Evolutionary conservation across 2,329 filamentous ascomycete species (phyloP).

Genomic region (Elsinoe australis): DNA sequence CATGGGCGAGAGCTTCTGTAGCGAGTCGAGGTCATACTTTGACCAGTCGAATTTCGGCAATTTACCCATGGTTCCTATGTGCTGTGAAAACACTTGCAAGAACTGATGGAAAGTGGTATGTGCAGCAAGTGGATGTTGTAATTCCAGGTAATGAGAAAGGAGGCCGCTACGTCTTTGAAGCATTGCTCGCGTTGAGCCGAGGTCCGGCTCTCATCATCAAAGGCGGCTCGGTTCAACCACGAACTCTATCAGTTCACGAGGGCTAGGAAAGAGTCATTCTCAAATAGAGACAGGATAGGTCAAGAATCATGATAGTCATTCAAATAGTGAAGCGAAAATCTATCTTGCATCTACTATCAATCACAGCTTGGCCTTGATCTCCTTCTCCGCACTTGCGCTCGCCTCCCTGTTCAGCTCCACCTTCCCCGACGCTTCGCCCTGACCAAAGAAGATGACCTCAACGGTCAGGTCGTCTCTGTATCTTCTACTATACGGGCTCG

Average conservation of each 20-base stretch:
- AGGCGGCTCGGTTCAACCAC: no score
- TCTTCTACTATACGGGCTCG: conserved; percentile 80
- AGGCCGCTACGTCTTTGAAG: no score
- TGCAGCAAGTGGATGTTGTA: background rate
- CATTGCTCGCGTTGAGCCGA: background rate
- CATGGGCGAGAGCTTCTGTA: conserved; percentile 1
- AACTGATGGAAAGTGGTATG: background rate
- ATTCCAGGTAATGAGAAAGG: no score
- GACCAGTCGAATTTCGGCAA: conserved; percentile 14
- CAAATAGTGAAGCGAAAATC: conserved; percentile 1
- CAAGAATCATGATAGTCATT: background rate
- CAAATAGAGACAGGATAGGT: background rate
- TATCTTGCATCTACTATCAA: no score
- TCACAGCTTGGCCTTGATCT: conserved; percentile 23
- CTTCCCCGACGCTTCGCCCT: conserved; percentile 63
- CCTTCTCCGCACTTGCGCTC: conserved; percentile 47
- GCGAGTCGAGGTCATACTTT: conserved; percentile 7
- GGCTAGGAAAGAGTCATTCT: no score
- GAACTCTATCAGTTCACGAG: no score
- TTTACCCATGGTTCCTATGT: conserved; percentile 2
- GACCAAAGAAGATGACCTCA: conserved; percentile 96
- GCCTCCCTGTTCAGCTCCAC: conserved; percentile 82
- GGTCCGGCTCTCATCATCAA: background rate
- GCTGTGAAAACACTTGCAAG: background rate
- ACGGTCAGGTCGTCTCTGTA: conserved; percentile 96